These are phyloP conservation scores for Verticillium nubilum DNA, from an alignment of 2,329 filamentous ascomycete species.

Conservation along the genomic window DNA sequence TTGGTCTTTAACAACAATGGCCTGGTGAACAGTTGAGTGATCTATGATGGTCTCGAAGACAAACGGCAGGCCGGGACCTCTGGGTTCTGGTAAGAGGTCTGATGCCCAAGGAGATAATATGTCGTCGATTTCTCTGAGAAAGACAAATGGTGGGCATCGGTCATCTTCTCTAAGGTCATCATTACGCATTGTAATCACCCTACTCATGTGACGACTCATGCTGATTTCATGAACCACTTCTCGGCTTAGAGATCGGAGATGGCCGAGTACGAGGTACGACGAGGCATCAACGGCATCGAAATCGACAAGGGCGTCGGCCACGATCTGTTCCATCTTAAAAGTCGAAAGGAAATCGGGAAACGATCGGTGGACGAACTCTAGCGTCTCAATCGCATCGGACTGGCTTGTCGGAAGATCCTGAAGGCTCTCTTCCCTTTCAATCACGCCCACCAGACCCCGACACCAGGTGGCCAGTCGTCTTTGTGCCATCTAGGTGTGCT, in stretches of 20 bases:
- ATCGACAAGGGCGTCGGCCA: neutral
- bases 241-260: no score
- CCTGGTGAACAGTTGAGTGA: neutral
- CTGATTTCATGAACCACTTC: no score
- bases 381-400: neutral
- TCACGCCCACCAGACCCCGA: neutral
- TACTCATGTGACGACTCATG: no score
- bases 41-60: no score
- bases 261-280: neutral
- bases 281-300: neutral
- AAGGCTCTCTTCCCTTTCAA: neutral
- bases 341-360: neutral
- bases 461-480: neutral
- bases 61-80: no score
- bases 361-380: neutral
- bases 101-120: no score
- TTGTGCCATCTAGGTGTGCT: neutral
- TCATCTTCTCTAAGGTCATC: no score
- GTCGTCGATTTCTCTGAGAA: no score
- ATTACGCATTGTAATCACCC: no score
- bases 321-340: neutral
- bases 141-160: no score
- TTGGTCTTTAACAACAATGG: no score
- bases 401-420: neutral
- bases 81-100: no score